These are phyloP conservation scores for Alternaria arbusti DNA, from an alignment of 2,329 filamentous ascomycete genomes.

Conservation along the genomic window DNA sequence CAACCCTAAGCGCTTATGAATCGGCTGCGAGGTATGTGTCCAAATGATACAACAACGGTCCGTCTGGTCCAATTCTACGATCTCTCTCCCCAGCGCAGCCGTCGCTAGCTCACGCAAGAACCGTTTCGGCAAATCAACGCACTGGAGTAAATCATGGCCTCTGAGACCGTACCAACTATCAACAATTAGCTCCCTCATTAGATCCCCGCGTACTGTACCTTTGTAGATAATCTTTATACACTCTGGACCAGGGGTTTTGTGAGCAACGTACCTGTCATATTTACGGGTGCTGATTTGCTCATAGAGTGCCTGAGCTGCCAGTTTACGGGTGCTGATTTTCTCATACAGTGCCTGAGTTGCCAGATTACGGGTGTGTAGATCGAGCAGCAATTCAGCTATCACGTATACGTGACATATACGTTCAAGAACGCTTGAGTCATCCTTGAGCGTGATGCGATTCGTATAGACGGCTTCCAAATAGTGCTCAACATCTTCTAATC, in stretches of 20 bases:
- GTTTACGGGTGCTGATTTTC: not conserved
- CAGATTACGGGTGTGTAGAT: not conserved
- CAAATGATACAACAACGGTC: not conserved
- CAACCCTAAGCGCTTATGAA: not conserved
- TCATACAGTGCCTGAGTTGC: not conserved
- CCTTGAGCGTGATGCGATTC: slow-evolving; percentile 4
- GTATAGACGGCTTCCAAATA: slow-evolving; percentile 19
- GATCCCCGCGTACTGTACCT: not conserved
- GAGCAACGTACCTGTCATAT: not conserved
- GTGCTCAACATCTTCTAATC: slow-evolving; percentile 10
- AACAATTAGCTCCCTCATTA: not conserved
- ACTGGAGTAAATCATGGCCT: not conserved
- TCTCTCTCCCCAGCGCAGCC: not conserved
- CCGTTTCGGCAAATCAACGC: not conserved
- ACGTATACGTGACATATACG: slow-evolving; percentile 18
- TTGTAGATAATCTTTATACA: not conserved
- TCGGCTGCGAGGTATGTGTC: not conserved
- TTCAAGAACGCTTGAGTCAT: too few species aligned
- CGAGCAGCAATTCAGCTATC: slow-evolving; percentile 15
- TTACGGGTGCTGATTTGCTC: not conserved
- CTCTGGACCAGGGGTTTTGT: not conserved
- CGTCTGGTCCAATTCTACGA: too few species aligned
- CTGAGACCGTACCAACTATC: not conserved
- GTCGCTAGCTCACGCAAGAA: not conserved
- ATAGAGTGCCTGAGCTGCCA: not conserved